Conservation (phyloP, 2,329 filamentous ascomycete genomes). For the Pyricularia pennisetigena region DNA sequence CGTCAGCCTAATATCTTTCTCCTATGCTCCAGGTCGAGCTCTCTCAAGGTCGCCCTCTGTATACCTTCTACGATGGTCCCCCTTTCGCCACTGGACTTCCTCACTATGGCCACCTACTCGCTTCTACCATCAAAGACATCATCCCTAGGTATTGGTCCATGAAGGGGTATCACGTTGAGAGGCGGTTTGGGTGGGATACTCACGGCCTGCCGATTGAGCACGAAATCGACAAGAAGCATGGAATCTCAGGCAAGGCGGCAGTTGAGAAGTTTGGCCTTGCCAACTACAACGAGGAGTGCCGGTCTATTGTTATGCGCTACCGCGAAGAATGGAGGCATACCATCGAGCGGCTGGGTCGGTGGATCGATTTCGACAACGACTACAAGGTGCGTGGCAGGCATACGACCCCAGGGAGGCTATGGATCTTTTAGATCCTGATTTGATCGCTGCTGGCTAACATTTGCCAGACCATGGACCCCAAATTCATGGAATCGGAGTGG, state of each 20-base stretch:
- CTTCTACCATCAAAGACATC: slow-evolving; percentile 94
- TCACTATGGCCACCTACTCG: slow-evolving; percentile 65
- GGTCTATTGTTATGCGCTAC: slow-evolving; percentile 88
- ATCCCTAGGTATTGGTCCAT: slow-evolving; percentile 96
- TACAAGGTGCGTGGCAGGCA: slow-evolving; percentile 56
- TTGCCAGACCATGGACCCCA: slow-evolving; percentile 75
- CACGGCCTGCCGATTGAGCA: slow-evolving; percentile 93
- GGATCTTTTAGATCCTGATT: neutral
- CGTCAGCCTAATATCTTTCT: neutral
- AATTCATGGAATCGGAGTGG: slow-evolving; percentile 93
- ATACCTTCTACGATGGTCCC: slow-evolving; percentile 91
- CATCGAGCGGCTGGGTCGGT: slow-evolving; percentile 80
- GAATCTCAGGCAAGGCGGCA: slow-evolving; percentile 73
- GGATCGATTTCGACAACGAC: slow-evolving; percentile 97
- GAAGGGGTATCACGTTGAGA: slow-evolving; percentile 88
- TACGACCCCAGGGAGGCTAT: neutral
- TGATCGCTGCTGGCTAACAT: slow-evolving; percentile 6
- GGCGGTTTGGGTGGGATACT: slow-evolving; percentile 90
- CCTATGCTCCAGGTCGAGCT: slow-evolving; percentile 52
- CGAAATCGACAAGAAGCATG: slow-evolving; percentile 94
- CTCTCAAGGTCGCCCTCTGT: slow-evolving; percentile 70
- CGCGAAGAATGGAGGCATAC: slow-evolving; percentile 79
- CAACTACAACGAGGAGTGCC: slow-evolving; percentile 87
- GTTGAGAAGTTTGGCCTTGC: slow-evolving; percentile 80
- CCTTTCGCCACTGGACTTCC: slow-evolving; percentile 54